These are phyloP conservation scores for Colletotrichum sp. DNA, from an alignment of 2,329 filamentous ascomycete species.

Conservation along the genomic window DNA sequence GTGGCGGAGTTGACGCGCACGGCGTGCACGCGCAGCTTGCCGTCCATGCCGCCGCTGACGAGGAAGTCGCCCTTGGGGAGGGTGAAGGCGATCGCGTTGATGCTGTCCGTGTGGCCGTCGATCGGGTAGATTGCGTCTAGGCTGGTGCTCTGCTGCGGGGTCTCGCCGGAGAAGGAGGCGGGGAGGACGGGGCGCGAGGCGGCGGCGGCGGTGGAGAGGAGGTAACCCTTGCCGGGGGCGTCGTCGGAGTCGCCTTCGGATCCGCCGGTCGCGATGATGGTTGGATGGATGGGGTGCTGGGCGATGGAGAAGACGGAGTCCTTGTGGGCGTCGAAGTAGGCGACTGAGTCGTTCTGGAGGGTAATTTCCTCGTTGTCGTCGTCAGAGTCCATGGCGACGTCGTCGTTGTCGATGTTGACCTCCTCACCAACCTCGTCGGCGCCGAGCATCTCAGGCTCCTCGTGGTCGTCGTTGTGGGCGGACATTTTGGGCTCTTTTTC, in stretches of 20 bases:
- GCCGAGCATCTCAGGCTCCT: slow-evolving; percentile 72
- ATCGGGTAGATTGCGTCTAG: slow-evolving; percentile 73
- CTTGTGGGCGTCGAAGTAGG: slow-evolving; percentile 88
- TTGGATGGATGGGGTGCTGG: slow-evolving; percentile 80
- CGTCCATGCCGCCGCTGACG: slow-evolving; percentile 87
- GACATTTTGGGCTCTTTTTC: slow-evolving; percentile 3
- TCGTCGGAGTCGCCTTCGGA: slow-evolving; percentile 63
- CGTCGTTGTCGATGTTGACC: slow-evolving; percentile 61
- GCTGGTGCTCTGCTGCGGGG: slow-evolving; percentile 55
- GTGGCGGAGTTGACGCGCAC: slow-evolving; percentile 43
- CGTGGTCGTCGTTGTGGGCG: slow-evolving; percentile 10
- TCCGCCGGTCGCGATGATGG: slow-evolving; percentile 86
- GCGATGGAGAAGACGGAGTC: slow-evolving; percentile 96
- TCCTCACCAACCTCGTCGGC: slow-evolving; percentile 81
- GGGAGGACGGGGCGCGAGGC: slow-evolving; percentile 73
- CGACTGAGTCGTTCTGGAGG: slow-evolving; percentile 89
- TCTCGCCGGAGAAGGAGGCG: slow-evolving; percentile 66
- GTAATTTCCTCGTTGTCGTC: slow-evolving; percentile 73
- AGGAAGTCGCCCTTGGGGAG: slow-evolving; percentile 82
- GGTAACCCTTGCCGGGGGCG: slow-evolving; percentile 78
- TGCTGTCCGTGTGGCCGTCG: slow-evolving; percentile 90
- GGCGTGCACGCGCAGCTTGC: slow-evolving; percentile 75
- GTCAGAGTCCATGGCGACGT: slow-evolving; percentile 81
- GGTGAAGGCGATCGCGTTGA: slow-evolving; percentile 87
- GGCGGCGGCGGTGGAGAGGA: slow-evolving; percentile 77